Percentiles rank a stretch among this genome's conserved stretches.
phyloP scores from a whole-genome alignment of 225 moss, liverwort and hornwort genomes.

The Physcomitrium patens region DNA sequence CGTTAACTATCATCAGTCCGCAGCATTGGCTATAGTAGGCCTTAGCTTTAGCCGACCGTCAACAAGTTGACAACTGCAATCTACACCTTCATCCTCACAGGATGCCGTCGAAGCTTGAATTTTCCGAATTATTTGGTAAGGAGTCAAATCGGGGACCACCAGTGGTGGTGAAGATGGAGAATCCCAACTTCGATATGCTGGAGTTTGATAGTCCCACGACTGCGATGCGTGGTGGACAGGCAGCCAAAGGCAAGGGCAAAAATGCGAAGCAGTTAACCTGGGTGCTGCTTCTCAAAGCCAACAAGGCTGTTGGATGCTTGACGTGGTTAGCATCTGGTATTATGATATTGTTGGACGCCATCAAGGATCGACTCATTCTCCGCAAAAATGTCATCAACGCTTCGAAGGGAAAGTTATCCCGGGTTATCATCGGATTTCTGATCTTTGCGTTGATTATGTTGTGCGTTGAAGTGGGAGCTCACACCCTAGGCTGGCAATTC shows the following conservation, averaged over 20 bases:
- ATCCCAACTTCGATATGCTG: constrained; percentile 73
- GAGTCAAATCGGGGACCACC: constrained; percentile 63
- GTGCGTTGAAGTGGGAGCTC: constrained; percentile 63
- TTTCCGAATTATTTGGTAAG: constrained; percentile 75
- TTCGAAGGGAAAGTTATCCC: constrained; percentile 53
- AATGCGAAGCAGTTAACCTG: constrained; percentile 83
- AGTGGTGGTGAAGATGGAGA: constrained; percentile 75
- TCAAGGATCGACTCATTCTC: constrained; percentile 75
- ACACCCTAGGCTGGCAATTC: constrained; percentile 77
- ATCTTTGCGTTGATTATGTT: constrained; percentile 66
- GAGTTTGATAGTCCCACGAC: constrained; percentile 72
- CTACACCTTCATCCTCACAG: constrained; percentile 18
- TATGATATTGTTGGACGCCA: constrained; percentile 58
- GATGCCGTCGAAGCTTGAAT: constrained; percentile 79
- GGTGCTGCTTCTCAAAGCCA: constrained; percentile 74
- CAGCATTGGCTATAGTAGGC: not conserved
- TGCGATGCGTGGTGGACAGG: not conserved
- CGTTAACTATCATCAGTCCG: not conserved
- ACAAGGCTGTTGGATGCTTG: constrained; percentile 71
- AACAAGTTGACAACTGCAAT: not conserved
- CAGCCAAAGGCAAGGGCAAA: constrained; percentile 52
- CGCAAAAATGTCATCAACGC: constrained; percentile 45
- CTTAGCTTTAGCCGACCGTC: not conserved
- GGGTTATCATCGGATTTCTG: constrained; percentile 61
- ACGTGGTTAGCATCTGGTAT: constrained; percentile 69